These are phyloP conservation scores for Kwoniella mangroviensis DNA, from an alignment of 768 basidiomycete species.

Conservation along the genomic window DNA sequence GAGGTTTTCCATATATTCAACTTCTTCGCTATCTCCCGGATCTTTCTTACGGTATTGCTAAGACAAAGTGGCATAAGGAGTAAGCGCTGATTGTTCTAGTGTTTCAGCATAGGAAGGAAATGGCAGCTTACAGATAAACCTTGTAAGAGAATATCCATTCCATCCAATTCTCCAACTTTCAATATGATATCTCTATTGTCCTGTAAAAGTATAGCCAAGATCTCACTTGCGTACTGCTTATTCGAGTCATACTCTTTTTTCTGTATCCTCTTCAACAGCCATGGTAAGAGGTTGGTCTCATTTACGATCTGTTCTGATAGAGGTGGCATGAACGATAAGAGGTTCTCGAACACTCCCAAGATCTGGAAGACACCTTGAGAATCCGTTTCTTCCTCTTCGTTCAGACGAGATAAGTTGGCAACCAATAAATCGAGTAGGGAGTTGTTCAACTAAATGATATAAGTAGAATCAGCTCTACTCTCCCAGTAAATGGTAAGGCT, in stretches of 20 bases:
- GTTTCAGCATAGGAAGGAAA: conserved; percentile 9
- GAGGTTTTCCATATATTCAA: conserved; percentile 97
- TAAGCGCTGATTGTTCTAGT: conserved; percentile 9
- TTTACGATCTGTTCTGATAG: conserved; percentile 72
- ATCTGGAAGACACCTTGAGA: conserved; percentile 90
- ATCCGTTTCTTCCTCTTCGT: conserved; percentile 88
- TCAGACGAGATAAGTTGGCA: conserved; percentile 83
- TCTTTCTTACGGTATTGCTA: conserved; percentile 87
- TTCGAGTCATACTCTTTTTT: conserved; percentile 82
- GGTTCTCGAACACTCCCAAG: conserved; percentile 92
- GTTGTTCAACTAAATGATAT: conserved; percentile 69
- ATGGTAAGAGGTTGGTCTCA: conserved; percentile 75
- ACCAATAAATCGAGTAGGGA: conserved; percentile 86
- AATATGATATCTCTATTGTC: conserved; percentile 71
- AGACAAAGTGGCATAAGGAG: background rate
- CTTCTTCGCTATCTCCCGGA: conserved; percentile 83
- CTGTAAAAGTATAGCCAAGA: conserved; percentile 89
- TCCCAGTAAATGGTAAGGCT: background rate
- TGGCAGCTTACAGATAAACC: conserved; percentile 72
- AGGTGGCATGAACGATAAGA: conserved; percentile 80
- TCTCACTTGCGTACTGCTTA: conserved; percentile 87
- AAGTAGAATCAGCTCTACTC: conserved; percentile 1
- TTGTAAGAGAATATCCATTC: conserved; percentile 75
- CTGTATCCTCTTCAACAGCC: conserved; percentile 78
- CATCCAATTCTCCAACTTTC: conserved; percentile 72